A percentile compares a stretch with the other conserved stretches of the same genome.
phyloP scores from a whole-genome alignment of 2,329 filamentous ascomycete genomes.

The Monilinia aucupariae region DNA sequence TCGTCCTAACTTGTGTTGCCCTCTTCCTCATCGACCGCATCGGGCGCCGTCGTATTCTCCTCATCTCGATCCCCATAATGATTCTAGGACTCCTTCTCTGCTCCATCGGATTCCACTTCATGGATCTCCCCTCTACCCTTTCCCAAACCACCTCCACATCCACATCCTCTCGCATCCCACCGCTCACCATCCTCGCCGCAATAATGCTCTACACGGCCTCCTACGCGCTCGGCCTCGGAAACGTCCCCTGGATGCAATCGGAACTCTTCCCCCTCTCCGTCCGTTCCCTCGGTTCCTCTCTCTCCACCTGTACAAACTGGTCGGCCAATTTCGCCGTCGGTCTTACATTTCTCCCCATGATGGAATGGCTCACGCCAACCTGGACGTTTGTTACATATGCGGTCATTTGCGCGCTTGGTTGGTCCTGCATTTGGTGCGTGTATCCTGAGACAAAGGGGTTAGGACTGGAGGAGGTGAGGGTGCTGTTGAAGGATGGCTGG shows the following conservation, averaged over 20 bases:
- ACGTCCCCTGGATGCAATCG: slow-evolving; percentile 93
- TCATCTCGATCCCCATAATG: slow-evolving; percentile 85
- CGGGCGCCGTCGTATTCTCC: slow-evolving; percentile 71
- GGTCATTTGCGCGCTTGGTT: slow-evolving; percentile 61
- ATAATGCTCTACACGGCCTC: slow-evolving; percentile 80
- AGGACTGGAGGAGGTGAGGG: slow-evolving; percentile 73
- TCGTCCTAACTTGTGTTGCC: slow-evolving; percentile 70
- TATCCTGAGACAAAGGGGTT: slow-evolving; percentile 86
- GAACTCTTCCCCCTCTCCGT: slow-evolving; percentile 81
- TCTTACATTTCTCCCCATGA: slow-evolving; percentile 80
- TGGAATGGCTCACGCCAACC: slow-evolving; percentile 66
- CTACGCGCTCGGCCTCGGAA: slow-evolving; percentile 83
- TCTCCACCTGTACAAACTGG: slow-evolving; percentile 83
- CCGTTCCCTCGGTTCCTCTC: slow-evolving; percentile 64
- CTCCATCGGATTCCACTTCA: slow-evolving; percentile 66
- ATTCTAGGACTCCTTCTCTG: slow-evolving; percentile 64
- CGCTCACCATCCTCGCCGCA: slow-evolving; percentile 60
- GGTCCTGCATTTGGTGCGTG: slow-evolving; percentile 62
- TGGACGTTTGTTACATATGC: slow-evolving; percentile 83
- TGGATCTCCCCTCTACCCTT: slow-evolving; percentile 30
- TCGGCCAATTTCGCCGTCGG: slow-evolving; percentile 79
- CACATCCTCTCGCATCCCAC: slow-evolving; percentile 36
- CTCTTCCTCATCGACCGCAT: slow-evolving; percentile 73
- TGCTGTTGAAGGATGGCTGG: slow-evolving; percentile 66
- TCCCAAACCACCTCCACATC: slow-evolving; percentile 21